Evolutionary conservation across 2,329 filamentous ascomycete species (phyloP).

Genomic region (Coleophoma crateriformis): DNA sequence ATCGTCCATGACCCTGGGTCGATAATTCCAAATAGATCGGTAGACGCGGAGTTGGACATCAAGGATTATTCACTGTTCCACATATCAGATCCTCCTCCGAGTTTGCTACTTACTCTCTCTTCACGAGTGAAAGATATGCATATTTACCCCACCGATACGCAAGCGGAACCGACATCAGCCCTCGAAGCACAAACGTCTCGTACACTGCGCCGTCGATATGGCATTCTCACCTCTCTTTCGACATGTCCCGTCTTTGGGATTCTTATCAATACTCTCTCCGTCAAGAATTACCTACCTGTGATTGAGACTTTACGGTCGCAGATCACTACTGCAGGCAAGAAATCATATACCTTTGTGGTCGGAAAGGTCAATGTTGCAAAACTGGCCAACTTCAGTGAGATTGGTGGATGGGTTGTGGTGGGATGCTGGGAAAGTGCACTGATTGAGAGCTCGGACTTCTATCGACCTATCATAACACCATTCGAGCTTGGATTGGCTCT

Average conservation of each 20-base stretch:
- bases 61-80: conserved; percentile 62
- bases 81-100: conserved; percentile 79
- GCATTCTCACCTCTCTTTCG: conserved; percentile 72
- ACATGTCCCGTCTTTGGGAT: conserved; percentile 87
- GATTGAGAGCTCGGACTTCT: conserved; percentile 85
- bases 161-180: conserved; percentile 22
- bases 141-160: conserved; percentile 60
- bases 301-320: conserved; percentile 66
- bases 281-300: conserved; percentile 82
- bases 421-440: conserved; percentile 97
- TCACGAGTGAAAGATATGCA: conserved; percentile 74
- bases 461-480: conserved; percentile 85
- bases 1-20: conserved; percentile 76
- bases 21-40: conserved; percentile 71
- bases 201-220: conserved; percentile 79
- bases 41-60: conserved; percentile 30
- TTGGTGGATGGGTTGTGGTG: conserved; percentile 95
- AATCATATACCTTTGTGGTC: conserved; percentile 92
- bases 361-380: conserved; percentile 96
- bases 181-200: conserved; percentile 36
- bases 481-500: conserved; percentile 84
- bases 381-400: conserved; percentile 90
- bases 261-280: conserved; percentile 89
- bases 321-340: conserved; percentile 80
- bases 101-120: conserved; percentile 80